Evolutionary conservation across 2,329 filamentous ascomycete genomes (phyloP).

Genomic region (Diplodia mutila): DNA sequence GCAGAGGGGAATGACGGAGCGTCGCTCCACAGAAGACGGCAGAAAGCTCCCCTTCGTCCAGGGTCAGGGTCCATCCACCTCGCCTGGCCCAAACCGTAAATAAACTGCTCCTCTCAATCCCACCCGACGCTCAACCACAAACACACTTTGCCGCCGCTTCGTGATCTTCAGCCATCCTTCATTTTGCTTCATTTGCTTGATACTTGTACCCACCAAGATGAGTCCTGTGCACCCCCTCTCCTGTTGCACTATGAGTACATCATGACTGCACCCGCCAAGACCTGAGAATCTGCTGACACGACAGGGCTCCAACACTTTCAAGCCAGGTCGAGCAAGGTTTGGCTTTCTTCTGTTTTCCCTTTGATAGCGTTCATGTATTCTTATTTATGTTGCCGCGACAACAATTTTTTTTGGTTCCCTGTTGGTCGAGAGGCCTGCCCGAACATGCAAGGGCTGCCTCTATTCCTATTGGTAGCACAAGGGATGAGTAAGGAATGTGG

Average conservation of each 20-base stretch:
- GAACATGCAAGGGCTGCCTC: too few species aligned
- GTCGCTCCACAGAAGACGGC: conserved; percentile 21
- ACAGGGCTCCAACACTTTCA: not conserved
- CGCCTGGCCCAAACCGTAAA: too few species aligned
- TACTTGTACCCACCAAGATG: not conserved
- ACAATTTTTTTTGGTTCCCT: too few species aligned
- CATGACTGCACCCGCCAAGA: conserved; percentile 4
- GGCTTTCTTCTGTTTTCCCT: too few species aligned
- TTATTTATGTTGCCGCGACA: too few species aligned
- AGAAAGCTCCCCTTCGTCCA: not conserved
- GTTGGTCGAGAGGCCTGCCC: too few species aligned
- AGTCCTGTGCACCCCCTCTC: not conserved
- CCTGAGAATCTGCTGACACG: not conserved
- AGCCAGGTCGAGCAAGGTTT: too few species aligned
- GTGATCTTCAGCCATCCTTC: not conserved
- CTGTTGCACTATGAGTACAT: not conserved
- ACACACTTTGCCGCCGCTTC: not conserved
- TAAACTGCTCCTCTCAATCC: not conserved
- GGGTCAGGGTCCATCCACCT: not conserved
- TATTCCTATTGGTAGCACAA: too few species aligned
- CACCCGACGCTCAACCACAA: not conserved
- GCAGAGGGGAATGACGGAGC: conserved; percentile 10
- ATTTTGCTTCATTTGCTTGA: not conserved
- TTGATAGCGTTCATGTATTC: too few species aligned
- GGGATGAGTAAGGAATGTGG: too few species aligned